Evolutionary conservation across 2,329 filamentous ascomycete species (phyloP).

Genomic region (Sodiomyces alkalinus): DNA sequence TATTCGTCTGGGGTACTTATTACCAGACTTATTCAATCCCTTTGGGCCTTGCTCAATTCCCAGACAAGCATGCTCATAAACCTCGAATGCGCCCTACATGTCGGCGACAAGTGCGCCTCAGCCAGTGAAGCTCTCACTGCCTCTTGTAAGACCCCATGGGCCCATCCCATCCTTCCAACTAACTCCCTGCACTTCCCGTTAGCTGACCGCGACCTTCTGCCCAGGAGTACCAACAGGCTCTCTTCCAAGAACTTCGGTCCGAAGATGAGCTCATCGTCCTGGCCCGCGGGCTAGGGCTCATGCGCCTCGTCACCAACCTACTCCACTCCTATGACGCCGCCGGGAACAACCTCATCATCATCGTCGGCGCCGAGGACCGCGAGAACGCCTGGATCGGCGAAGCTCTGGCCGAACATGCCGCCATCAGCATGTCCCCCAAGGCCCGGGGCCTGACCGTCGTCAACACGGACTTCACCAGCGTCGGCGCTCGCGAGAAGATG

Average conservation of each 20-base stretch:
- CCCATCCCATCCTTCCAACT: too few relatives aligned
- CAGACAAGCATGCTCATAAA: slow-evolving; percentile 1
- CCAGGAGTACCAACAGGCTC: slow-evolving; percentile 81
- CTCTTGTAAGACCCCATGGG: slow-evolving; percentile 52
- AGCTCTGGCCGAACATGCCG: slow-evolving; percentile 86
- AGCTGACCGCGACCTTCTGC: slow-evolving; percentile 3
- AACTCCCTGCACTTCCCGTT: slow-evolving; percentile 1
- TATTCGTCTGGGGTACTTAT: too few relatives aligned
- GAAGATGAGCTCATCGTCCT: slow-evolving; percentile 92
- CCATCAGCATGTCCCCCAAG: slow-evolving; percentile 67
- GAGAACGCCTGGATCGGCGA: slow-evolving; percentile 98
- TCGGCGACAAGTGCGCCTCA: slow-evolving; percentile 39
- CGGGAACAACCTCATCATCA: slow-evolving; percentile 79
- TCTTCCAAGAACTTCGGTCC: slow-evolving; percentile 77
- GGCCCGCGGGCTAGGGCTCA: slow-evolving; percentile 78
- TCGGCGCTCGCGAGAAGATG: slow-evolving; percentile 77
- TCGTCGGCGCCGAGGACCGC: slow-evolving; percentile 79
- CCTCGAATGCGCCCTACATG: slow-evolving; percentile 29
- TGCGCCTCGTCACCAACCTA: slow-evolving; percentile 88
- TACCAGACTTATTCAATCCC: too few relatives aligned
- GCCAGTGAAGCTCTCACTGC: slow-evolving; percentile 70
- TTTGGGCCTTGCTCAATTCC: too few relatives aligned
- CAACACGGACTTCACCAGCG: slow-evolving; percentile 87
- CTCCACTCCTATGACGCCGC: slow-evolving; percentile 94
- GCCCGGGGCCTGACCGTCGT: slow-evolving; percentile 79